These are phyloP conservation scores for Naematelia aurantialba DNA, from an alignment of 768 basidiomycete genomes.

Conservation along the genomic window DNA sequence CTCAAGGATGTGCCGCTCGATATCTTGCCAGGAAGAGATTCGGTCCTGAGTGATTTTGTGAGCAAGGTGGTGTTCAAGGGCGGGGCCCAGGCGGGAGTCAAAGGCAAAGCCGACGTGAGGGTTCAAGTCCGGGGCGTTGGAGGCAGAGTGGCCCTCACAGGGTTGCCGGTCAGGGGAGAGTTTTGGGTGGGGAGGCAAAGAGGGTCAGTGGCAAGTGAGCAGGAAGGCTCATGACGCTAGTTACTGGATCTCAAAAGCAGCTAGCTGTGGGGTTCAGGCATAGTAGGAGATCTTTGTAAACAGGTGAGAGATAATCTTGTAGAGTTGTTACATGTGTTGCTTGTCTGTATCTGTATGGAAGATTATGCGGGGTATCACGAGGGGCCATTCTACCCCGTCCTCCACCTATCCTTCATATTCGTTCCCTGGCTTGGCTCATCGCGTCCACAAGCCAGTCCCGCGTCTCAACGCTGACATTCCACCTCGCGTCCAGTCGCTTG, in stretches of 20 bases:
- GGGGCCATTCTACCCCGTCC: too few species aligned
- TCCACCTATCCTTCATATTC: too few species aligned
- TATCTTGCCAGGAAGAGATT: slow-evolving; percentile 58
- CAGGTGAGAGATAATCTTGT: background rate
- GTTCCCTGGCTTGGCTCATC: slow-evolving; percentile 53
- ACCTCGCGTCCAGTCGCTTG: slow-evolving; percentile 61
- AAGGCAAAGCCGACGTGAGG: slow-evolving; percentile 40
- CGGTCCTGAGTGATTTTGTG: slow-evolving; percentile 44
- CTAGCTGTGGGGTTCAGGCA: too few species aligned
- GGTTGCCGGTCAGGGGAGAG: slow-evolving; percentile 36
- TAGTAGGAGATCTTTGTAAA: background rate
- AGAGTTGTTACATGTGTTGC: background rate
- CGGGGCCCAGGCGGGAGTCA: slow-evolving; percentile 48
- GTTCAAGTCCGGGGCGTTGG: slow-evolving; percentile 35
- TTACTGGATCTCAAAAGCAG: background rate
- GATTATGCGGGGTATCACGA: too few species aligned
- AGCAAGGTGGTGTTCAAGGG: slow-evolving; percentile 50
- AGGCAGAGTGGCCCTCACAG: slow-evolving; percentile 29
- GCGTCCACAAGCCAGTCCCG: slow-evolving; percentile 64
- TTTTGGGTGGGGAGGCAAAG: slow-evolving; percentile 41
- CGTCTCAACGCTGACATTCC: slow-evolving; percentile 69
- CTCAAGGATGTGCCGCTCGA: slow-evolving; percentile 46
- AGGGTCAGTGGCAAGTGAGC: slow-evolving; percentile 5
- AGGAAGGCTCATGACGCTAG: background rate
- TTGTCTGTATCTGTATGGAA: background rate